These are phyloP conservation scores for Boletus vinaceobasis DNA, from an alignment of 768 basidiomycete species.

Conservation along the genomic window DNA sequence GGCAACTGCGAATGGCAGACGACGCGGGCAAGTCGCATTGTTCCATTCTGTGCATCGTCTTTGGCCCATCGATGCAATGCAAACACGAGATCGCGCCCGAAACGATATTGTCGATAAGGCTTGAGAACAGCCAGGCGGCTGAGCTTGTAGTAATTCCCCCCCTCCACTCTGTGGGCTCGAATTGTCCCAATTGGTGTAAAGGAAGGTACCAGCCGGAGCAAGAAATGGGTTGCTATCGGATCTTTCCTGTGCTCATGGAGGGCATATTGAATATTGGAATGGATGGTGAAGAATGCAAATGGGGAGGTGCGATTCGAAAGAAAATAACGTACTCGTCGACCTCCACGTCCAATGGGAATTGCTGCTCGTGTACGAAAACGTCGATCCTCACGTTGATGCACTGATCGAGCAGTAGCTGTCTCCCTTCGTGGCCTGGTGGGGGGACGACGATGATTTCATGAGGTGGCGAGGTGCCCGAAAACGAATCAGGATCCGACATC, in stretches of 20 bases:
- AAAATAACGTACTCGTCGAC: constrained; percentile 59
- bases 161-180: constrained; percentile 42
- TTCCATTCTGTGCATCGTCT: constrained; percentile 32
- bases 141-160: constrained; percentile 61
- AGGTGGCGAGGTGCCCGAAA: constrained; percentile 27
- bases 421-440: constrained; percentile 32
- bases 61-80: constrained; percentile 59
- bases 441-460: constrained; percentile 59
- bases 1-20: constrained; percentile 67
- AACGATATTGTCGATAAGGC: constrained; percentile 56
- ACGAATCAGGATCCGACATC: constrained; percentile 18
- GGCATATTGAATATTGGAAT: constrained; percentile 5
- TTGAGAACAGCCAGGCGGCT: constrained; percentile 66
- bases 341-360: constrained; percentile 71
- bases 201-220: constrained; percentile 64
- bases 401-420: constrained; percentile 53
- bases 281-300: constrained; percentile 8
- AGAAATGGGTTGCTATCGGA: constrained; percentile 62
- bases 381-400: constrained; percentile 57
- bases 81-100: constrained; percentile 66
- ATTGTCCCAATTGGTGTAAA: constrained; percentile 69
- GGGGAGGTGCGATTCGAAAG: constrained; percentile 6
- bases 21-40: constrained; percentile 38
- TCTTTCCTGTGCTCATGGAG: constrained; percentile 47
- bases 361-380: constrained; percentile 52